These are phyloP conservation scores for Lachnellula subtilissima DNA, from an alignment of 2,329 filamentous ascomycete genomes.

Conservation along the genomic window DNA sequence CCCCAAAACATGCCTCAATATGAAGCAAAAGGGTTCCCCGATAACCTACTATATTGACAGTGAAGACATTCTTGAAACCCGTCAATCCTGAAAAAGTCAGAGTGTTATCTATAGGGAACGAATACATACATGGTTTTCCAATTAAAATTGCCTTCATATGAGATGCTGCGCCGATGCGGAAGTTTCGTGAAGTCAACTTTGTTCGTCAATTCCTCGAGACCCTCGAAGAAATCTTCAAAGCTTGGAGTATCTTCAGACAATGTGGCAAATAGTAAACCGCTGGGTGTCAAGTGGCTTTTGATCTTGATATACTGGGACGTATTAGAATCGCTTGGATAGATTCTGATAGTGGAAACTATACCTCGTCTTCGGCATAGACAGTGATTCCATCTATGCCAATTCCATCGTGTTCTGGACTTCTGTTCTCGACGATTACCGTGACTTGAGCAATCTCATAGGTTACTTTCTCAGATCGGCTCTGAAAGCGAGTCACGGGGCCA, in stretches of 20 bases:
- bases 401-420: constrained; percentile 18
- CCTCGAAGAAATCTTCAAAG: constrained; percentile 50
- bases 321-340: neutral
- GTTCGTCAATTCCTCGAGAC: constrained; percentile 43
- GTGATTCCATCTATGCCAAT: constrained; percentile 34
- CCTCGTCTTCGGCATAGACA: constrained; percentile 31
- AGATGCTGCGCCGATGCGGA: constrained; percentile 47
- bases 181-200: constrained; percentile 50
- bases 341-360: neutral
- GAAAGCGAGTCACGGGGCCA: constrained; percentile 47
- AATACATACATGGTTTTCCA: constrained; percentile 51
- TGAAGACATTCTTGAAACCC: constrained; percentile 56
- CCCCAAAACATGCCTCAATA: no score
- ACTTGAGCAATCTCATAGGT: constrained; percentile 48
- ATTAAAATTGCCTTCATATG: constrained; percentile 53
- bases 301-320: constrained; percentile 22
- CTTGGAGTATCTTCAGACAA: constrained; percentile 42
- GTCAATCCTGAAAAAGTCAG: constrained; percentile 40
- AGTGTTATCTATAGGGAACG: neutral
- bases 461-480: constrained; percentile 36
- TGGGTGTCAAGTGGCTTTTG: constrained; percentile 40
- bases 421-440: constrained; percentile 36
- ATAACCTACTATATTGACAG: constrained; percentile 44
- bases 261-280: constrained; percentile 48
- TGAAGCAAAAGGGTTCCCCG: no score